Evolutionary conservation across 179 eudicot species (phyloP).

Genomic region (Nepenthes alata): DNA sequence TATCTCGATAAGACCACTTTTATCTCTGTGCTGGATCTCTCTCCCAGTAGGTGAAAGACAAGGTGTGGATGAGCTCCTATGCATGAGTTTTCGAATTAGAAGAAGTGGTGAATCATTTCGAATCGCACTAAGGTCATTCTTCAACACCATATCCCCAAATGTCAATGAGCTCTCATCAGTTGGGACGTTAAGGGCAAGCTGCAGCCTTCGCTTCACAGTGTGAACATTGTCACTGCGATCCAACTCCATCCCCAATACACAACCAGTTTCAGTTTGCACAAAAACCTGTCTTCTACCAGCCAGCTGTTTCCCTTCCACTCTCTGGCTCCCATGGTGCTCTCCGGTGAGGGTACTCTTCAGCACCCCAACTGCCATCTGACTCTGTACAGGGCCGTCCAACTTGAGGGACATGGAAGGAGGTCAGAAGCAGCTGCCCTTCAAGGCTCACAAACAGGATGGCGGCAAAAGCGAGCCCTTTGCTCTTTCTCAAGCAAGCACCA

Average conservation of each 20-base stretch:
- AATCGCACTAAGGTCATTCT: conserved; percentile 64
- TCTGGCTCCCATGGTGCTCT: conserved; percentile 25
- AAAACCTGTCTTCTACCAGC: conserved; percentile 54
- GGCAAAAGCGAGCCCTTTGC: conserved; percentile 28
- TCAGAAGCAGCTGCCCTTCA: conserved; percentile 5
- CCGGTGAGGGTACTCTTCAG: conserved; percentile 34
- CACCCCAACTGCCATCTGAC: conserved; percentile 44
- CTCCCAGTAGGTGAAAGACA: conserved; percentile 61
- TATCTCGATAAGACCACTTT: conserved; percentile 49
- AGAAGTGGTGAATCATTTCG: conserved; percentile 61
- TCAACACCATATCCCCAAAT: conserved; percentile 61
- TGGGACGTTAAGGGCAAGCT: conserved; percentile 52
- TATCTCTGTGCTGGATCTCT: conserved; percentile 48
- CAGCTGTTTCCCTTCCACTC: conserved; percentile 30
- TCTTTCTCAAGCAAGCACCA: conserved; percentile 28
- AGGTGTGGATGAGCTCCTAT: conserved; percentile 75
- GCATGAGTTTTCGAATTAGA: conserved; percentile 45
- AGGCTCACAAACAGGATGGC: conserved; percentile 19
- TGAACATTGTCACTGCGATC: conserved; percentile 69
- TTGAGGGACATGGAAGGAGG: conserved; percentile 46
- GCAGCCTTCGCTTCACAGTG: conserved; percentile 60
- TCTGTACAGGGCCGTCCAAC: conserved; percentile 61
- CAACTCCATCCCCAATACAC: conserved; percentile 70
- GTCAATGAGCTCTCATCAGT: conserved; percentile 63
- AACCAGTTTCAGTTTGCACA: conserved; percentile 69